Percentiles rank a stretch among this genome's conserved stretches.
Conservation (phyloP, 176 grass and related monocot genomes). For the Thalia dealbata region DNA sequence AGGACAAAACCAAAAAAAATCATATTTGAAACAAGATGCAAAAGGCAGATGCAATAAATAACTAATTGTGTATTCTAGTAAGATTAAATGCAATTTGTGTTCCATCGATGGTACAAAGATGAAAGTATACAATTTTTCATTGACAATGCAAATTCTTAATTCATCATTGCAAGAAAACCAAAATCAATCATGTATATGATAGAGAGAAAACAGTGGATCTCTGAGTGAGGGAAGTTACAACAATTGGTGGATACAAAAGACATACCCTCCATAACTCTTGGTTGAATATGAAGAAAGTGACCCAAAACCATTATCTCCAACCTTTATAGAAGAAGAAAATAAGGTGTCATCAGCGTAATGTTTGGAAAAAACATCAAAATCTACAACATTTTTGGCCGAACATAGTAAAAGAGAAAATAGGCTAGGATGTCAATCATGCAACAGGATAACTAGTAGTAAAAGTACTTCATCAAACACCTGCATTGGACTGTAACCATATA, state of each 20-base stretch:
- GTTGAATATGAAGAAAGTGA: conserved; percentile 51
- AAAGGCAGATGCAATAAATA: too few relatives aligned
- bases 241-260: conserved; percentile 17
- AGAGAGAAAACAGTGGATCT: too few relatives aligned
- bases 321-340: conserved; percentile 28
- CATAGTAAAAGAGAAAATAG: not conserved
- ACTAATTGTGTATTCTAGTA: too few relatives aligned
- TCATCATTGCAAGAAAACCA: too few relatives aligned
- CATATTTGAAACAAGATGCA: too few relatives aligned
- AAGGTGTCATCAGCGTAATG: not conserved
- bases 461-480: conserved; percentile 41
- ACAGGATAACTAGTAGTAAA: not conserved
- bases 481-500: conserved; percentile 63
- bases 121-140: not conserved
- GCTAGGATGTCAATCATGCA: not conserved
- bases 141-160: not conserved
- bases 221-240: not conserved
- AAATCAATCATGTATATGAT: too few relatives aligned
- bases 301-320: conserved; percentile 43
- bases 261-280: conserved; percentile 61
- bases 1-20: not conserved
- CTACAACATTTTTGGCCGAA: not conserved
- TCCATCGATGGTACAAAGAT: not conserved
- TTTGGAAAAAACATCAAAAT: not conserved
- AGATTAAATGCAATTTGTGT: too few relatives aligned